Base-by-base conservation (phyloP, 495 filamentous ascomycete species). In the Poronia punctata region DNA sequence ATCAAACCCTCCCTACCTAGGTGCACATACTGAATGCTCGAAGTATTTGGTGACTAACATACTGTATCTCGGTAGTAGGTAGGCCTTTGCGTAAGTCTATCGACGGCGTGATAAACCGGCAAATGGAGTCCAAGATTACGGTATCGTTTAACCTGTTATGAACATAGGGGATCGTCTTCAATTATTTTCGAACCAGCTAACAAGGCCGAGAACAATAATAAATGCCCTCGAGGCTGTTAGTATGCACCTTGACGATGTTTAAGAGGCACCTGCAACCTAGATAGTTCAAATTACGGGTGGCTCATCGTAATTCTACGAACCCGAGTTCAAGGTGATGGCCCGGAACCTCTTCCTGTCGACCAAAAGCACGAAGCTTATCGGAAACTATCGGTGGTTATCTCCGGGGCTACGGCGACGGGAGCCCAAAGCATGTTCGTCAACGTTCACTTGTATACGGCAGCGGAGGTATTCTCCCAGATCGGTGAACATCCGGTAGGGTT, bases 121-220 rank as follows among this genome's bases (percentile, higher is more conserved):
- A 12, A 15, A 9, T 20, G 1, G 9, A 5, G 27, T 6, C 23
- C 29, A 16, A 15, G 12, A 5, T 32, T 11, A 12, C 15, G 16
- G 8, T 11, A 35, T 3, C 7, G n/a, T 21, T 8, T 35, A 37
- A 37, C 19, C 24, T 29, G 3, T 10, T 1, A 5, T 30, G 2
- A 21, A 34, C 23, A 3, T 37, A 67, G 28, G 70, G 71, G n/a
- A 65, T 54, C 34, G 51, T 46, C n/a, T 79, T 76, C 54, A 76
- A 72, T 3, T 79, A 79, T 45, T 60, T 68, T 32, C n/a, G n/a
- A 77, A 79, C 30, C 75, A 77, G 43, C 54, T 79, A 3, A 74
- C 71, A 0, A 76, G 72, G 9, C 65, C 7, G 64, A 70, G 14
- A 47, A 50, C 18, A 64, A 73, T 43, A 65, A 60, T n/a, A 12